Evolutionary conservation across 2,329 filamentous ascomycete genomes (phyloP).

Genomic region (Graphium sp.): DNA sequence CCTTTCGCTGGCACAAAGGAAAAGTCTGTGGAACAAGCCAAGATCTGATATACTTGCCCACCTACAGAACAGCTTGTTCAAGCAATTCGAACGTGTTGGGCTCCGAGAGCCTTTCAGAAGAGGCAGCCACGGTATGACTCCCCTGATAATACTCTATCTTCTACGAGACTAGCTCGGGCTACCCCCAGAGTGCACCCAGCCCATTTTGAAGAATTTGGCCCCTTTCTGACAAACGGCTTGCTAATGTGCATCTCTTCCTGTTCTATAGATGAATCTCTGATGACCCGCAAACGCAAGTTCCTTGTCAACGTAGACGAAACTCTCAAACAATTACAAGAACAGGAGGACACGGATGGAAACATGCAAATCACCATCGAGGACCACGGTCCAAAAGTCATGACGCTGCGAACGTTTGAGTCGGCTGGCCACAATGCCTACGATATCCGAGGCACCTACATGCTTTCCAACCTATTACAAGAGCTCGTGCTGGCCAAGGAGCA

Average conservation of each 20-base stretch:
- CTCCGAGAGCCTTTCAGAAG: slow-evolving; percentile 37
- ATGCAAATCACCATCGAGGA: slow-evolving; percentile 98
- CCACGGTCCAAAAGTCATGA: slow-evolving; percentile 64
- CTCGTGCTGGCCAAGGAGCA: slow-evolving; percentile 83
- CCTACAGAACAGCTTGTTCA: slow-evolving; percentile 31
- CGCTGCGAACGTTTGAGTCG: slow-evolving; percentile 65
- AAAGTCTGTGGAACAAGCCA: too few relatives aligned
- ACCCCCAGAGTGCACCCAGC: too few relatives aligned
- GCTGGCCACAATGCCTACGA: slow-evolving; percentile 79
- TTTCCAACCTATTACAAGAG: slow-evolving; percentile 92
- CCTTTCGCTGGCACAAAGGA: too few relatives aligned
- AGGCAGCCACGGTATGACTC: slow-evolving; percentile 37
- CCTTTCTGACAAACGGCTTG: not conserved
- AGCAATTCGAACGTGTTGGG: slow-evolving; percentile 33
- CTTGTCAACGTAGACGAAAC: slow-evolving; percentile 77
- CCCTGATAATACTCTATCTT: not conserved
- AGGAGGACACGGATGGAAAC: slow-evolving; percentile 88
- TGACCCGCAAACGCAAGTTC: slow-evolving; percentile 26
- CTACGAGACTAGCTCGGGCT: too few relatives aligned
- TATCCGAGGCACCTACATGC: slow-evolving; percentile 89
- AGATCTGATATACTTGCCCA: not conserved
- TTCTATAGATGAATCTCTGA: slow-evolving; percentile 4
- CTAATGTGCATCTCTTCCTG: not conserved
- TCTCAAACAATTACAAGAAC: slow-evolving; percentile 57
- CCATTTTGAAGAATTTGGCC: too few relatives aligned